Conservation (phyloP, 1,284 basidiomycete genomes). For the Pseudozyma sp. region DNA sequence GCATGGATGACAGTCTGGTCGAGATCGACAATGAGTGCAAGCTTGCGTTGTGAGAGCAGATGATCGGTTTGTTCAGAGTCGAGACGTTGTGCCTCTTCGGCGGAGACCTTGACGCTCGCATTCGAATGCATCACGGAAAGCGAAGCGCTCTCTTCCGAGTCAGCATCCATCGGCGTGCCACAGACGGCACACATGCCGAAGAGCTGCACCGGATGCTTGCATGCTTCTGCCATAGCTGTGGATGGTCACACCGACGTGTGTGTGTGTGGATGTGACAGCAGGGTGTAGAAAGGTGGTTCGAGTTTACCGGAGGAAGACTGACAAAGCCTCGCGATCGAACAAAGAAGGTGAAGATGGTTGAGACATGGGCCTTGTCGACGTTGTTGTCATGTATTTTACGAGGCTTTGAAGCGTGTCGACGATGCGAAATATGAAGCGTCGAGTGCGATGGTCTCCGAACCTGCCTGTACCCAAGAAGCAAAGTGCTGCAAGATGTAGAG, state of each 20-base stretch:
- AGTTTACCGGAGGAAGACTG: constrained; percentile 16
- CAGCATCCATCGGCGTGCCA: constrained; percentile 89
- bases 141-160: constrained; percentile 35
- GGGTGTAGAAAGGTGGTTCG: background rate
- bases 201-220: constrained; percentile 92
- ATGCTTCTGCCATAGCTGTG: constrained; percentile 68
- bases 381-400: background rate
- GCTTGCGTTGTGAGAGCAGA: constrained; percentile 80
- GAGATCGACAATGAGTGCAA: constrained; percentile 95
- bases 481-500: background rate
- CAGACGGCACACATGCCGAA: constrained; percentile 92
- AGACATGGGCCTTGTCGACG: constrained; percentile 22
- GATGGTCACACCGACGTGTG: background rate
- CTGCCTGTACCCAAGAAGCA: no score
- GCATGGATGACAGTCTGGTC: constrained; percentile 99
- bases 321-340: constrained; percentile 5
- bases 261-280: background rate
- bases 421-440: background rate
- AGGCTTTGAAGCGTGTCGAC: background rate
- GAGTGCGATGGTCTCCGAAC: no score
- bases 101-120: constrained; percentile 63
- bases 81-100: constrained; percentile 82
- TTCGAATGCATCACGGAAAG: constrained; percentile 63
- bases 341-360: constrained; percentile 6
- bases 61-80: constrained; percentile 83